Conservation (phyloP, 805 yeast species). For the Torulaspora indica region DNA sequence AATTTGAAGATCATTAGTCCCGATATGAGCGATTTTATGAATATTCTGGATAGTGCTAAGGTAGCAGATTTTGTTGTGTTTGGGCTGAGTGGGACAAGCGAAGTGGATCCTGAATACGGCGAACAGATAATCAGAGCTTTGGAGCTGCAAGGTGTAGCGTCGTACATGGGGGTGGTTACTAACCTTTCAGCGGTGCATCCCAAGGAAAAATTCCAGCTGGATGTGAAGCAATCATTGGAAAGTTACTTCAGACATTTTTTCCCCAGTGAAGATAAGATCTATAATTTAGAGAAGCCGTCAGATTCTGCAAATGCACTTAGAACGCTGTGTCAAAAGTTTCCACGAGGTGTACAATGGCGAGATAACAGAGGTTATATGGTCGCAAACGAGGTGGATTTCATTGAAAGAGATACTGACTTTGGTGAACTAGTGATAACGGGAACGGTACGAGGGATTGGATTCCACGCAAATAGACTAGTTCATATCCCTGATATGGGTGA, state of each 20-base stretch:
- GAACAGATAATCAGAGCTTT: slow-evolving; percentile 87
- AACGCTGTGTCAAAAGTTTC: slow-evolving; percentile 76
- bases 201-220: slow-evolving; percentile 71
- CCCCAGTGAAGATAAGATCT: slow-evolving; percentile 75
- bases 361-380: slow-evolving; percentile 85
- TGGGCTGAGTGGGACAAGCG: slow-evolving; percentile 81
- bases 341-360: slow-evolving; percentile 85
- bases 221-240: slow-evolving; percentile 57
- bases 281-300: slow-evolving; percentile 56
- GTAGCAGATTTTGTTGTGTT: slow-evolving; percentile 85
- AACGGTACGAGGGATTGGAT: slow-evolving; percentile 78
- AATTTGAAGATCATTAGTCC: slow-evolving; percentile 70
- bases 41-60: slow-evolving; percentile 80
- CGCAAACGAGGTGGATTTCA: slow-evolving; percentile 53
- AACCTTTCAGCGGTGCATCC: slow-evolving; percentile 64
- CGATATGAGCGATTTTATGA: slow-evolving; percentile 56
- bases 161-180: slow-evolving; percentile 72
- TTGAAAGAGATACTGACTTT: slow-evolving; percentile 25
- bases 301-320: slow-evolving; percentile 75
- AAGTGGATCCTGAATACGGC: slow-evolving; percentile 74
- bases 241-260: slow-evolving; percentile 70
- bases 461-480: slow-evolving; percentile 69
- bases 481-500: slow-evolving; percentile 92
- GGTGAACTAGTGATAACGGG: slow-evolving; percentile 66
- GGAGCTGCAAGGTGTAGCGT: slow-evolving; percentile 87